phyloP scores from a whole-genome alignment of 2,329 filamentous ascomycete genomes.

The Ascochyta lentis region DNA sequence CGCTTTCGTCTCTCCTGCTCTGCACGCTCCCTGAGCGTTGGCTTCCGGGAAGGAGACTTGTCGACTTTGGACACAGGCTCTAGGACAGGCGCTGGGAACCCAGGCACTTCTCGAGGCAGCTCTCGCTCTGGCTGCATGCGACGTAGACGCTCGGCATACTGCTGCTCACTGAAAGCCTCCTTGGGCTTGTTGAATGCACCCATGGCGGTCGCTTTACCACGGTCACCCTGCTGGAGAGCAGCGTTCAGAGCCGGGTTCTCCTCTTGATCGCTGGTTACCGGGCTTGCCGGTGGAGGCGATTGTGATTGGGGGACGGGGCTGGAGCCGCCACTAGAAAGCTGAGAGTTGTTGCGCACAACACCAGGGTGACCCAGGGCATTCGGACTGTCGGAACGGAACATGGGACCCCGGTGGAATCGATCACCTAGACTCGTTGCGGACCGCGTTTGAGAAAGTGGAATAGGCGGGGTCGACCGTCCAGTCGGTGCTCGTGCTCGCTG shows the following conservation, averaged over 20 bases:
- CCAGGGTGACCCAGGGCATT: conserved; percentile 49
- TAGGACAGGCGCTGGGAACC: conserved; percentile 11
- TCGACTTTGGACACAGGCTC: conserved; percentile 20
- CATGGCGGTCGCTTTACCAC: conserved; percentile 80
- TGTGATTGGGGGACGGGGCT: conserved; percentile 51
- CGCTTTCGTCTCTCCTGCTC: conserved; percentile 45
- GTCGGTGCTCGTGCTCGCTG: conserved; percentile 62
- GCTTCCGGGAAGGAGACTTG: conserved; percentile 35
- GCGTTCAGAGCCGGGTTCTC: conserved; percentile 67
- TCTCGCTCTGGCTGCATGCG: conserved; percentile 80
- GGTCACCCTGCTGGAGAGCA: conserved; percentile 75
- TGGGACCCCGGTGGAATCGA: conserved; percentile 51
- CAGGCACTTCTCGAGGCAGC: conserved; percentile 56
- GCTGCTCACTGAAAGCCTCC: conserved; percentile 81
- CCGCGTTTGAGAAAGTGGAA: conserved; percentile 51
- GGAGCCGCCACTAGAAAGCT: conserved; percentile 40
- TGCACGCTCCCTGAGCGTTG: conserved; percentile 43
- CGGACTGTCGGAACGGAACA: conserved; percentile 55
- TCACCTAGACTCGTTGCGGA: conserved; percentile 57
- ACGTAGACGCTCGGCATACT: conserved; percentile 81
- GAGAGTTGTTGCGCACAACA: conserved; percentile 44
- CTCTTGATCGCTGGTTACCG: conserved; percentile 74
- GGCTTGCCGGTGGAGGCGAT: conserved; percentile 66
- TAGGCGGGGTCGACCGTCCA: conserved; percentile 59
- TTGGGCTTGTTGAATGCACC: conserved; percentile 75